Base-by-base conservation (phyloP, 2,329 filamentous ascomycete genomes). In the Talaromyces sp. region DNA sequence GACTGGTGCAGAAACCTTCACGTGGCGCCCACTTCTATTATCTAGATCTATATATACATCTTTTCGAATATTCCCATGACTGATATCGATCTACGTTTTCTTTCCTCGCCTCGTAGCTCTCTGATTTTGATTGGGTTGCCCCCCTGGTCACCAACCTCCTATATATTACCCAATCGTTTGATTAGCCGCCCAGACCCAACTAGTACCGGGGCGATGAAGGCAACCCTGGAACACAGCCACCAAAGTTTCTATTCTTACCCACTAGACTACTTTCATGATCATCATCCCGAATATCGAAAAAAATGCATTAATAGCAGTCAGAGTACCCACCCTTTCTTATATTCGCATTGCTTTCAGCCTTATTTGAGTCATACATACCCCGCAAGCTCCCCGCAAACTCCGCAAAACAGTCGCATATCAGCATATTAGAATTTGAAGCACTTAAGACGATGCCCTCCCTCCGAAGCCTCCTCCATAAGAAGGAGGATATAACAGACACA, bases 391-490 rank as follows among this genome's bases (percentile, higher is more conserved):
- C 46, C 41, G 46, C 46, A 46, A 29, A 2, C 20, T 48, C 22
- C 43, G 24, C 43, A 22, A 22, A 22, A 20, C 30, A 41, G 30
- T 29, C 30, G 30, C 49, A 33, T 29, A 51, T 20, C 20, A 32
- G 9, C 40, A 36, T 10, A 17, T 7, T 4, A 43, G 8, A 17
- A 35, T 5, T 6, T 35, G 11, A 11, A 11, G 10, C 16, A 39
- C n/a, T 60, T 27, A 27, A 9, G 64, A 51, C n/a, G 4, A 87
- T 86, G 82, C 77, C 82, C 56, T 64, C 59, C 3, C 73, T 87
- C 55, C 80, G 78, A 66, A 80, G 85, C 61, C 70, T 87, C 24
- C 73, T 88, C 52, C 85, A 82, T 69, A 87, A 85, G 75, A 85
- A 84, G 65, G 81, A 84, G 35, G 82, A 77, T 63, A 70, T 80